These are phyloP conservation scores for Cryptococcus sp. DNA, from an alignment of 1,284 basidiomycete genomes.

Conservation along the genomic window DNA sequence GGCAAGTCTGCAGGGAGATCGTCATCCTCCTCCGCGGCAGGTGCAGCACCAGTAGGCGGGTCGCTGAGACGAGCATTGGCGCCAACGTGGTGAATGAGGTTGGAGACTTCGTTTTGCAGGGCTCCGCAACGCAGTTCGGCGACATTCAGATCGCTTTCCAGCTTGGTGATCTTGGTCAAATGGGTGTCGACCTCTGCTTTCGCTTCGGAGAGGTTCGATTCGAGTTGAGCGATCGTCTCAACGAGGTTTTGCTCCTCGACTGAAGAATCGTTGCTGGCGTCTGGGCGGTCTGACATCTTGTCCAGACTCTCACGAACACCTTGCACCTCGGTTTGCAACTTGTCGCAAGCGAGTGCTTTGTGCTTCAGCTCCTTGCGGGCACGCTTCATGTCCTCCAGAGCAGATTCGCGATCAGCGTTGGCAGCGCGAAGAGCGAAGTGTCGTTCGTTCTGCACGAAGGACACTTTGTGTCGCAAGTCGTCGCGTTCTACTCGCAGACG, in stretches of 20 bases:
- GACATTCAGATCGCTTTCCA: conserved; percentile 6
- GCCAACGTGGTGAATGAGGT: conserved; percentile 19
- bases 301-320: conserved; percentile 6
- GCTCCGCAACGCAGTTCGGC: conserved; percentile 11
- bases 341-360: conserved; percentile 5
- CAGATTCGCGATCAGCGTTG: conserved; percentile 57
- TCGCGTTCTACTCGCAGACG: conserved; percentile 72
- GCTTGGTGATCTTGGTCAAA: conserved; percentile 1
- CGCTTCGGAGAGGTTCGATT: conserved; percentile 7
- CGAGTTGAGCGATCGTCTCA: conserved; percentile 7
- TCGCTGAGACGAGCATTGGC: conserved; percentile 17
- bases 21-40: conserved; percentile 2
- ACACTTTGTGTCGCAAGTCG: conserved; percentile 63
- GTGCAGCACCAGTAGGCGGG: conserved; percentile 6
- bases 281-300: conserved; percentile 5
- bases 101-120: conserved; percentile 15
- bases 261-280: conserved; percentile 11
- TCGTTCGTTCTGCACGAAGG: conserved; percentile 71
- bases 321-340: conserved; percentile 17
- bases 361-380: conserved; percentile 22
- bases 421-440: conserved; percentile 66
- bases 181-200: conserved; percentile 3
- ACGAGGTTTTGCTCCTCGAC: conserved; percentile 5
- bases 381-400: conserved; percentile 23
- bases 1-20: conserved; percentile 15